phyloP scores from a whole-genome alignment of 2,329 filamentous ascomycete species.

The Monilinia aucupariae region DNA sequence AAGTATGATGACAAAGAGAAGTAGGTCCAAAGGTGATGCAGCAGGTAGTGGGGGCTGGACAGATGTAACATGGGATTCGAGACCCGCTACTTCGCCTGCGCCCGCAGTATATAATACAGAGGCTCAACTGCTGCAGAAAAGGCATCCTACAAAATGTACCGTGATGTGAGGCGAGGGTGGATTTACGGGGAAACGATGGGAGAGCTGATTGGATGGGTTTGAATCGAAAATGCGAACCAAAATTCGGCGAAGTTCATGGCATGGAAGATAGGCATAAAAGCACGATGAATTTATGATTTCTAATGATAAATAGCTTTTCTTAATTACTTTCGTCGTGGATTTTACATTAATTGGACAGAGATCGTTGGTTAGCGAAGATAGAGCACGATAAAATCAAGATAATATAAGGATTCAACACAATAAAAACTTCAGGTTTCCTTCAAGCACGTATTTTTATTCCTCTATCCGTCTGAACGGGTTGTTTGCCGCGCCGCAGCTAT shows the following conservation, averaged over 20 bases:
- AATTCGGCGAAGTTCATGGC: neutral
- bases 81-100: constrained; percentile 18
- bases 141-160: neutral
- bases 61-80: constrained; percentile 38
- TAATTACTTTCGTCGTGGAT: neutral
- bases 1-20: constrained; percentile 37
- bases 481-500: neutral
- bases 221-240: neutral
- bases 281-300: neutral
- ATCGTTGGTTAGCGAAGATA: neutral
- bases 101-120: neutral
- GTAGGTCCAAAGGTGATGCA: constrained; percentile 39
- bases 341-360: neutral
- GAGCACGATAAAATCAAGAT: neutral
- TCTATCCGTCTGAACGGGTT: neutral
- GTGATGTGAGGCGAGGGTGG: neutral
- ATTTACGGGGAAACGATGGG: neutral
- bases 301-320: neutral
- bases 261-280: neutral
- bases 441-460: neutral
- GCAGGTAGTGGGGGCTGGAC: constrained; percentile 49
- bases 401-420: neutral
- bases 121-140: neutral
- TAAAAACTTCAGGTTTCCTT: neutral
- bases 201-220: neutral